phyloP scores from a whole-genome alignment of 192 early-diverging fungal species.

The Podila minutissima region DNA sequence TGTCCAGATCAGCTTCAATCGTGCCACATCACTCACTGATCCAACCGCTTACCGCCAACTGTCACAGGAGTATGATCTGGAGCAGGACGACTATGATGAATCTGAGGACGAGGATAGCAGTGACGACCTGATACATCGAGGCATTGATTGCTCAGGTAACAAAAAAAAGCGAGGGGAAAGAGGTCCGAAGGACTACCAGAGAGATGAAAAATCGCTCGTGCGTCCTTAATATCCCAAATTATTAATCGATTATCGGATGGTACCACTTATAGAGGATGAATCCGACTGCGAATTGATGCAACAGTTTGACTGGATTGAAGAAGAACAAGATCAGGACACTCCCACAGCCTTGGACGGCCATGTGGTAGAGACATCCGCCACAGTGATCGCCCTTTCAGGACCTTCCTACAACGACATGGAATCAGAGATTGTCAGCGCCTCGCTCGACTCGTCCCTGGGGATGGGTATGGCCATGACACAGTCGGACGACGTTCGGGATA shows the following conservation, averaged over 20 bases:
- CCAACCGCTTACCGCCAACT: not conserved
- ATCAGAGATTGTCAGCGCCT: conserved; percentile 1
- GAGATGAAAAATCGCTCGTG: not conserved
- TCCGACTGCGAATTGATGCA: conserved; percentile 54
- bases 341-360: not conserved
- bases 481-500: conserved; percentile 35
- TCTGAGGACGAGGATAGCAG: conserved; percentile 28
- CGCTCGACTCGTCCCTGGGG: conserved; percentile 3
- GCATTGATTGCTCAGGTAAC: conserved; percentile 31
- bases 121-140: conserved; percentile 37
- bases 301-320: conserved; percentile 53
- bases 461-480: conserved; percentile 38
- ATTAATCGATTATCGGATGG: not conserved
- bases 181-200: no score
- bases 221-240: not conserved
- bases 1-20: conserved; percentile 27
- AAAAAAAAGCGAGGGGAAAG: no score
- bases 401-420: conserved; percentile 3
- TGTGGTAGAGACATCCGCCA: not conserved
- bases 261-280: conserved; percentile 30
- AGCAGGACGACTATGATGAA: conserved; percentile 9
- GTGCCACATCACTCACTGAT: conserved; percentile 20
- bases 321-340: conserved; percentile 22
- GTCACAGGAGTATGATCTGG: not conserved
- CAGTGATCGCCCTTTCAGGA: not conserved